Conservation (phyloP, 805 yeast genomes). For the Lachancea lanzarotensis region DNA sequence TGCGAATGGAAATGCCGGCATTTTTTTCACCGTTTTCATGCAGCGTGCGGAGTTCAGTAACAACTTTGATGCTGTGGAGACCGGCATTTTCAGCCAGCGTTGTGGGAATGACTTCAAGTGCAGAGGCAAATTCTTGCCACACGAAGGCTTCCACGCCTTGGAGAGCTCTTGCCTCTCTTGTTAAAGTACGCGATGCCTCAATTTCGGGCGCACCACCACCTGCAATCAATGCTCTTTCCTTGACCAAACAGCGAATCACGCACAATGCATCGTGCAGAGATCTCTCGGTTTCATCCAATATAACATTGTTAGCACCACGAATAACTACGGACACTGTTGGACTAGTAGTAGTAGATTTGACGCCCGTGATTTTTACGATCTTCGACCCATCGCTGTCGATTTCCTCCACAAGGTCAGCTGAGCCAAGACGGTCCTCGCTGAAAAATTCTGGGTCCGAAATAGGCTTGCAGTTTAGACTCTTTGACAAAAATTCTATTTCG, state of each 20-base stretch:
- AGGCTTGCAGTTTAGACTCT: slow-evolving; percentile 87
- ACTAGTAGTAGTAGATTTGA: slow-evolving; percentile 37
- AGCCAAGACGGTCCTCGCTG: slow-evolving; percentile 86
- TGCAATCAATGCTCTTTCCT: slow-evolving; percentile 84
- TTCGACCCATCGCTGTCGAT: slow-evolving; percentile 83
- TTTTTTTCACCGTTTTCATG: slow-evolving; percentile 87
- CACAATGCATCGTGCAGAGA: slow-evolving; percentile 96
- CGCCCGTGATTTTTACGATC: slow-evolving; percentile 81
- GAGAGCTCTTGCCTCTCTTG: slow-evolving; percentile 62
- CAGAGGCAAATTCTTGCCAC: slow-evolving; percentile 86
- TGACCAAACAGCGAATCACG: slow-evolving; percentile 84
- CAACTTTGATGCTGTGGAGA: slow-evolving; percentile 81
- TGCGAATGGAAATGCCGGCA: slow-evolving; percentile 94
- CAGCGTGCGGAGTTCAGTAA: slow-evolving; percentile 83
- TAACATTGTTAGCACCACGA: slow-evolving; percentile 89
- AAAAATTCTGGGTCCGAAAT: slow-evolving; percentile 92
- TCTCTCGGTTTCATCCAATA: slow-evolving; percentile 94
- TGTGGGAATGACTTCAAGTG: slow-evolving; percentile 87
- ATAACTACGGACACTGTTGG: slow-evolving; percentile 82
- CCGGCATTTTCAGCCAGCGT: slow-evolving; percentile 96
- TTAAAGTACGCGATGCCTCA: slow-evolving; percentile 71
- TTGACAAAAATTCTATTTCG: slow-evolving; percentile 83
- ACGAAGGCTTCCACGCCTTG: slow-evolving; percentile 87
- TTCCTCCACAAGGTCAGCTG: slow-evolving; percentile 91
- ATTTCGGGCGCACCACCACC: slow-evolving; percentile 99